Conservation (phyloP, 331 rosid species). For the Telfairia occidentalis region DNA sequence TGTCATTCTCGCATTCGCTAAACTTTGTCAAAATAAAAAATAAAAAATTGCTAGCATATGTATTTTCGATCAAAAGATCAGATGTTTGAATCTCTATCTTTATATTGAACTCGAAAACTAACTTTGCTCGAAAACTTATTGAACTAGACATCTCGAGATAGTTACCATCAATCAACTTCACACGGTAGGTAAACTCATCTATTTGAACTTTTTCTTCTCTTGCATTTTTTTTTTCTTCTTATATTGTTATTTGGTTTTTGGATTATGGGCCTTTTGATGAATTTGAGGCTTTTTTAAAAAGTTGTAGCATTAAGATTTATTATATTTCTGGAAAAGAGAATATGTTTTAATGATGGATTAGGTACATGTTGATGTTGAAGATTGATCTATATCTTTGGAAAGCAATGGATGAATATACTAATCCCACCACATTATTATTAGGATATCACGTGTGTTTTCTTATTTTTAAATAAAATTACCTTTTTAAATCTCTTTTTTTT, state of each 20-base stretch:
- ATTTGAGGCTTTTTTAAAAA: background rate
- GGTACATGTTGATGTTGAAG: background rate
- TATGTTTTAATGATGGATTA: background rate
- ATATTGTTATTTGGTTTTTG: background rate
- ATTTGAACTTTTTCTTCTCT: background rate
- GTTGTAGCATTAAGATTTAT: background rate
- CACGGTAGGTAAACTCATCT: background rate
- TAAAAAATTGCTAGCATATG: too few species aligned
- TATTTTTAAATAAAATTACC: background rate
- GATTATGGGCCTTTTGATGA: too few species aligned
- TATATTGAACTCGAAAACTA: too few species aligned
- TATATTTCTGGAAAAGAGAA: background rate
- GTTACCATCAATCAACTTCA: background rate
- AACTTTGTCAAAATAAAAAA: too few species aligned
- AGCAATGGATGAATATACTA: background rate
- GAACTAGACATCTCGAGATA: background rate
- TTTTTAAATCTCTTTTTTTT: too few species aligned
- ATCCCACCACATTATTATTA: background rate
- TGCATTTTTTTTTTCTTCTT: background rate
- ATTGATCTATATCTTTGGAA: background rate
- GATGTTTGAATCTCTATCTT: too few species aligned
- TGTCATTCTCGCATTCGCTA: background rate
- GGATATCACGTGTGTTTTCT: background rate
- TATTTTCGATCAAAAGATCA: too few species aligned
- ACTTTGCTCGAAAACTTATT: background rate